Evolutionary conservation across 2,329 filamentous ascomycete genomes (phyloP).

Genomic region (Pyrenophora graminea): DNA sequence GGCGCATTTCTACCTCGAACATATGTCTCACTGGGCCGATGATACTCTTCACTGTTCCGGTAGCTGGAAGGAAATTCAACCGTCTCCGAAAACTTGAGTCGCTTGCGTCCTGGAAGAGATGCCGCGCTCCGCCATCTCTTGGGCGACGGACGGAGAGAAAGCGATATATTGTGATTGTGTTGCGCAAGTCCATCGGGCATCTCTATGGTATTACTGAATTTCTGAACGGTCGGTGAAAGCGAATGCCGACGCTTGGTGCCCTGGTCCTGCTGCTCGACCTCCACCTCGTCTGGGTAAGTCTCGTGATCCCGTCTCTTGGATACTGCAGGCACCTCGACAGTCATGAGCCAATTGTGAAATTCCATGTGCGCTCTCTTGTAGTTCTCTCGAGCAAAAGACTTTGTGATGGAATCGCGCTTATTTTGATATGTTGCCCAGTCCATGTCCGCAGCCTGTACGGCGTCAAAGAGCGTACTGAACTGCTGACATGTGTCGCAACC

Average conservation of each 20-base stretch:
- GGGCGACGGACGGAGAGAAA: slow-evolving; percentile 8
- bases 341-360: slow-evolving; percentile 34
- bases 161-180: background rate
- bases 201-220: background rate
- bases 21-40: slow-evolving; percentile 26
- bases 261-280: slow-evolving; percentile 1
- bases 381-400: slow-evolving; percentile 18
- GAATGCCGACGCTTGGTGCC: slow-evolving; percentile 14
- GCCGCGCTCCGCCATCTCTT: slow-evolving; percentile 10
- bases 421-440: slow-evolving; percentile 15
- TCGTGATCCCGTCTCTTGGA: background rate
- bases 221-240: slow-evolving; percentile 8
- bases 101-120: slow-evolving; percentile 17
- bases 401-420: slow-evolving; percentile 19
- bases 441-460: slow-evolving; percentile 17
- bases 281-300: background rate
- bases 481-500: slow-evolving; percentile 25
- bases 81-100: slow-evolving; percentile 24
- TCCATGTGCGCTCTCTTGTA: slow-evolving; percentile 21
- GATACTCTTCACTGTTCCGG: slow-evolving; percentile 18
- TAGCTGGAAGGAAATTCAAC: slow-evolving; percentile 27
- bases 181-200: background rate
- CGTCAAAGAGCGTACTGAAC: slow-evolving; percentile 21
- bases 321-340: slow-evolving; percentile 18
- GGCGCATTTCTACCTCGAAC: slow-evolving; percentile 33